Evolutionary conservation across 352 stramenopile genomes (phyloP).

Genomic region (Globisporangium alternatum): DNA sequence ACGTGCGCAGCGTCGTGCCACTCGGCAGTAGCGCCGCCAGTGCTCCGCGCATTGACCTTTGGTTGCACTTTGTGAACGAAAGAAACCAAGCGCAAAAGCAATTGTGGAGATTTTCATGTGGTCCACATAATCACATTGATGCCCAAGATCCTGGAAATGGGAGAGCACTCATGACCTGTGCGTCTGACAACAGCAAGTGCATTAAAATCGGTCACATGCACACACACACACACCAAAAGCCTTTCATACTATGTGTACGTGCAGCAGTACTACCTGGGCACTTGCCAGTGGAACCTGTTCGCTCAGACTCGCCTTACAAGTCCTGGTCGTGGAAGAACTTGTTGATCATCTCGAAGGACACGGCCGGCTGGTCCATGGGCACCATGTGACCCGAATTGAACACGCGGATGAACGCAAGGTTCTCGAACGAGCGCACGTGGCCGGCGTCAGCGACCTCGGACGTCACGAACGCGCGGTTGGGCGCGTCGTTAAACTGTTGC

Average conservation of each 20-base stretch:
- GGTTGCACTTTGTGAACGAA: background rate
- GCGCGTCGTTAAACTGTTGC: slow-evolving; percentile 73
- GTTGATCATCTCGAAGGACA: slow-evolving; percentile 91
- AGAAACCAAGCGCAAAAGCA: no score
- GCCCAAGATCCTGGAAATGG: background rate
- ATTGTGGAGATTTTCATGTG: no score
- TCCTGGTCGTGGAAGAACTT: slow-evolving; percentile 75
- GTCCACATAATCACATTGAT: no score
- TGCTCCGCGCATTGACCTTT: background rate
- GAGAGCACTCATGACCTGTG: background rate
- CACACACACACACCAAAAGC: no score
- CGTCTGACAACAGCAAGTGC: no score
- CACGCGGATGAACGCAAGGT: slow-evolving; percentile 93
- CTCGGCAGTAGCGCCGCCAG: slow-evolving; percentile 26
- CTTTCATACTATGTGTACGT: background rate
- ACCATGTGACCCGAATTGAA: slow-evolving; percentile 95
- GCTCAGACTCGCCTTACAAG: slow-evolving; percentile 23
- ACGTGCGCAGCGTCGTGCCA: slow-evolving; percentile 32
- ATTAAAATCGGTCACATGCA: no score
- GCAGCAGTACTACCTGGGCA: background rate
- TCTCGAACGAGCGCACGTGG: slow-evolving; percentile 45
- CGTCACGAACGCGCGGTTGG: slow-evolving; percentile 31
- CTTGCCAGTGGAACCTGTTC: background rate
- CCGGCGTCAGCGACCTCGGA: slow-evolving; percentile 29
- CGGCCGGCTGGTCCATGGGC: slow-evolving; percentile 89